Base-by-base conservation (phyloP, 352 stramenopile genomes). In the Phytophthora sp. region DNA sequence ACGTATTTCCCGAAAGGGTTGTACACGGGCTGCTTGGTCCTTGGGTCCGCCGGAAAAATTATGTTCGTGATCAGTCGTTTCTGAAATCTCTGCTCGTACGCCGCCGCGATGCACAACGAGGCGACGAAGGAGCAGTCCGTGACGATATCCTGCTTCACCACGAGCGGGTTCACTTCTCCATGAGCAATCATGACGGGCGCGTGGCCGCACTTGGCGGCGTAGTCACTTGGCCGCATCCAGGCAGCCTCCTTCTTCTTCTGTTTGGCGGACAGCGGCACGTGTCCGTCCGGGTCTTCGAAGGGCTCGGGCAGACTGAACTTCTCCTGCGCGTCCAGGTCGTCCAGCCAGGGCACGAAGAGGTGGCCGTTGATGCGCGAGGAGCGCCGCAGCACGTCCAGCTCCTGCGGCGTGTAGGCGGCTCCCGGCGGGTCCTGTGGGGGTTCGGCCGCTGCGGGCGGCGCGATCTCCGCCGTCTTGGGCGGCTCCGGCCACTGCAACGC, bases 1-100 rank as follows among this genome's bases (percentile, higher is more conserved):
- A 98, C 89, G 60, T 99, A 99, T 53, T 98, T 98, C 2, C 97
- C 97, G 3, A 72, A 74, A 2, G 93, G 92, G 72, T 99, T 99
- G 66, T 91, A 91, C 51, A 86, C 54, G 10, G 81, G 82, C 38
- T 87, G 72, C 13, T 82, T 72, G 9, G 87, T 86, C 11, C 41
- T 51, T 12, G 67, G 62, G 49, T 98, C 87, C 54, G 98, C 88
- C 0, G 97, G 97, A 56, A 96, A 98, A 23, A 99, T 95, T 61
- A 98, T 97, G 48, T 94, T 95, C n/a, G 92, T 97, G 70, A 98
- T 97, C 34, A 98, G 60, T 12, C 72, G 78, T 50, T 95, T 97
- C 20, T 93, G 79, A 65, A 96, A 97, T n/a, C 90, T 80, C 54
- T 91, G 76, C 70, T 98, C 93, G 57, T 97, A 97, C 0, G 92